Evolutionary conservation across 1,284 basidiomycete genomes (phyloP).

Genomic region (Leccinum glutinopallens): DNA sequence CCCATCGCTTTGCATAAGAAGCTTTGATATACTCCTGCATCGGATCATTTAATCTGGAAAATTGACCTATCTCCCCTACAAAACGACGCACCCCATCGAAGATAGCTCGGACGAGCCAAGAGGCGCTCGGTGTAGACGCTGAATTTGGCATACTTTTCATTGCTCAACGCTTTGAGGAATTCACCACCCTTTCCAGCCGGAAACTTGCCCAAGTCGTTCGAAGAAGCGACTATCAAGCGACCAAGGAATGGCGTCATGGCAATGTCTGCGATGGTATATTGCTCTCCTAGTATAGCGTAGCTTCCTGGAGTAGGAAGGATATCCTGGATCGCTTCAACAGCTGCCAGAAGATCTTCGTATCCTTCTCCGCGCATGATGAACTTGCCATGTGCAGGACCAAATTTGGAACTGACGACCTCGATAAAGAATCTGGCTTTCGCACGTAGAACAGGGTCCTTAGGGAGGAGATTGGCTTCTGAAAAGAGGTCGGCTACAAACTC

Average conservation of each 20-base stretch:
- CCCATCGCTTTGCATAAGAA: too few species aligned
- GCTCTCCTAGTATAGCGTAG: slow-evolving; percentile 47
- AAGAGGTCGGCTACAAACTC: slow-evolving; percentile 49
- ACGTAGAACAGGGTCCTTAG: slow-evolving; percentile 44
- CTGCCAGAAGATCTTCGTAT: slow-evolving; percentile 42
- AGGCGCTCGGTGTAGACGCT: slow-evolving; percentile 33
- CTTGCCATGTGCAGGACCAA: slow-evolving; percentile 41
- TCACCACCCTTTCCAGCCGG: slow-evolving; percentile 32
- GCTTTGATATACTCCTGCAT: too few species aligned
- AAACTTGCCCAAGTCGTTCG: slow-evolving; percentile 38
- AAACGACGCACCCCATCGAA: slow-evolving; percentile 24
- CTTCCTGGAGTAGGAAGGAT: slow-evolving; percentile 42
- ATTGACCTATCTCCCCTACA: too few species aligned
- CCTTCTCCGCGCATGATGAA: slow-evolving; percentile 44
- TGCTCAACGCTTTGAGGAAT: slow-evolving; percentile 29
- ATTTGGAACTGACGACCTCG: slow-evolving; percentile 42
- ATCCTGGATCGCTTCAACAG: slow-evolving; percentile 44
- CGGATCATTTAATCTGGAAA: too few species aligned
- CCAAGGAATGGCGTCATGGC: slow-evolving; percentile 40
- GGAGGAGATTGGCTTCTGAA: slow-evolving; percentile 43
- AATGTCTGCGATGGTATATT: slow-evolving; percentile 41
- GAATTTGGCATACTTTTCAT: slow-evolving; percentile 34
- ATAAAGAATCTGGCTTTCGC: slow-evolving; percentile 48
- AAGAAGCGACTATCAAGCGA: slow-evolving; percentile 28
- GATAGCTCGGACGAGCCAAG: slow-evolving; percentile 31